Conservation (phyloP, 2,329 filamentous ascomycete genomes). For the Colletotrichum acutatum region DNA sequence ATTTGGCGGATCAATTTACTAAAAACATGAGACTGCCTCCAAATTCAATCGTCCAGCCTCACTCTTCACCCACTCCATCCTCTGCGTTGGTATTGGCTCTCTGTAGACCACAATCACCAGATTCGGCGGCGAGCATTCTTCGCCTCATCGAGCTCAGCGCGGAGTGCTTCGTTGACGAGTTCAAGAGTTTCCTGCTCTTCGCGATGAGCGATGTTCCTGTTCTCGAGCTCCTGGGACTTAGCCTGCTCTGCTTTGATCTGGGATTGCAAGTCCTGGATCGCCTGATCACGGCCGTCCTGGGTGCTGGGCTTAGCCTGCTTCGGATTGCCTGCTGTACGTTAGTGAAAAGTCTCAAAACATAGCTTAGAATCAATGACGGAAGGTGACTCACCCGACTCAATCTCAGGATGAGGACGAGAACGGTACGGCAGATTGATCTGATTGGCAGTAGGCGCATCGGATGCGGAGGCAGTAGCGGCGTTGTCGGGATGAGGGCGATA, state of each 20-base stretch:
- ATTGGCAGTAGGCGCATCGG: background rate
- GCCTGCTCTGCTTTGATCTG: background rate
- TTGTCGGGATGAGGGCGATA: background rate
- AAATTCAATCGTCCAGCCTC: background rate
- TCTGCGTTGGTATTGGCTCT: background rate
- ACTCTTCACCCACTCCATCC: background rate
- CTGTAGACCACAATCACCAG: background rate
- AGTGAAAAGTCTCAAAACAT: background rate
- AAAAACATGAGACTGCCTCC: background rate
- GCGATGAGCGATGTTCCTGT: background rate
- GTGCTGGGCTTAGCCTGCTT: background rate
- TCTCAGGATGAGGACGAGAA: background rate
- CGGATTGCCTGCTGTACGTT: background rate
- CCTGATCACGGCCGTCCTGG: background rate
- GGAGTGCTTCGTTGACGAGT: background rate
- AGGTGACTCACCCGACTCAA: background rate
- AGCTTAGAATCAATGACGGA: too few species aligned
- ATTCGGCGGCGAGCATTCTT: background rate
- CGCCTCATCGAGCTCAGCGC: background rate
- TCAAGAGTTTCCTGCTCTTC: background rate
- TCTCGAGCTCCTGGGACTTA: too few species aligned
- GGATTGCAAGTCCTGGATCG: background rate
- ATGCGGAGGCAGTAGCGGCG: background rate
- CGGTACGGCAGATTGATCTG: background rate
- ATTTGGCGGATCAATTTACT: background rate